A percentile compares a stretch with the other conserved stretches of the same genome.
Evolutionary conservation across 2,329 filamentous ascomycete species (phyloP).

Genomic region (Mollisia scopiformis): DNA sequence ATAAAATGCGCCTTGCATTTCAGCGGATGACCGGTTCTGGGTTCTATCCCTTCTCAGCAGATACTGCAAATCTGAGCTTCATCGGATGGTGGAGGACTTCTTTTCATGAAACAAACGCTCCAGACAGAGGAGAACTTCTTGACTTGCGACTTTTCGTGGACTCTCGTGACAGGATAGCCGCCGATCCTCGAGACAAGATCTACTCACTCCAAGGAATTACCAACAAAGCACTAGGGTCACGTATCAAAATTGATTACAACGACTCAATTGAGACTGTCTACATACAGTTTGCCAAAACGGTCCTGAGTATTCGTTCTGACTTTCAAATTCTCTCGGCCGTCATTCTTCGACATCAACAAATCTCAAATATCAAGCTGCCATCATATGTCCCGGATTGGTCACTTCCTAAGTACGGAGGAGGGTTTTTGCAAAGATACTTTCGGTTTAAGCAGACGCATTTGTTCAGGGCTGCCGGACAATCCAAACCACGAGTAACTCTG

Average conservation of each 20-base stretch:
- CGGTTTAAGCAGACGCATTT: conserved; percentile 2
- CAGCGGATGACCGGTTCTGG: neutral
- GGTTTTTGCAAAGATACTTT: neutral
- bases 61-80: neutral
- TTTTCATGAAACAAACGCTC: neutral
- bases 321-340: neutral
- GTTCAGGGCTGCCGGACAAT: neutral
- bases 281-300: neutral
- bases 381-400: conserved; percentile 1
- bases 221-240: neutral
- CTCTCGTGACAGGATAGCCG: neutral
- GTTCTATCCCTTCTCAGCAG: neutral
- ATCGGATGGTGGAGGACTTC: neutral
- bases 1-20: neutral
- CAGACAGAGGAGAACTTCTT: neutral
- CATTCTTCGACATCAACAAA: neutral
- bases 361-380: neutral
- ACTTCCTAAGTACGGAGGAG: conserved; percentile 1
- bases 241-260: conserved; percentile 2
- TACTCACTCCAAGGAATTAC: neutral
- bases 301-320: neutral
- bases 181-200: neutral
- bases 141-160: neutral
- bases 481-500: neutral
- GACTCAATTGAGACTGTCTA: neutral